Evolutionary conservation across 2,329 filamentous ascomycete species (phyloP), one percentile per base, ranked within the genome.

Genomic region (Pseudogymnoascus sp.): DNA sequence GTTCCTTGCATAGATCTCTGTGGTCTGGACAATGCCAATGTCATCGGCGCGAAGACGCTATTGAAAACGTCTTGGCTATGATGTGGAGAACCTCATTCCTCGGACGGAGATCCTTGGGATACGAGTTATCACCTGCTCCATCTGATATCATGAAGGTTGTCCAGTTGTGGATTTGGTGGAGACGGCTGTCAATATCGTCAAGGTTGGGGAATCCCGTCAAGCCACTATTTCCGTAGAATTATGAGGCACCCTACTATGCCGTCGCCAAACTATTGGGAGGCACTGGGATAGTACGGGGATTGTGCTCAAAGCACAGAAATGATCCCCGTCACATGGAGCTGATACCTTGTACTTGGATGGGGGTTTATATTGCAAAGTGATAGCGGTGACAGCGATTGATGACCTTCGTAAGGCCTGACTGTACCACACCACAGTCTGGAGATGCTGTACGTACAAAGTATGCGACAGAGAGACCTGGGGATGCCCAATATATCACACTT

Each of bases 121-220:
- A 52, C 45, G 45, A 31, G 45, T 52, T 52, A 52, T 52, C 45
- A 52, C 45, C 45, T 52, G 45, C 45, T 52, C n/a, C 25, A 31
- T 52, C 45, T 52, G 45, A 31, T 52, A 52, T 18, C 45, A 18
- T 31, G n/a, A 23, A 31, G 14, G 45, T 52, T n/a, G 18, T 14
- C 5, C 25, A 11, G 25, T 5, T 5, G 25, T 52, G 45, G 45
- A 52, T 31, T 31, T 5, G n/a, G 45, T 52, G 45, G 45, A 52
- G 45, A 52, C 8, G 5, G 12, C 25, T 31, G 45, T 52, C 45
- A 31, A 52, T 52, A 52, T 31, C 45, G 6, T 52, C 45, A 52
- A 52, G 45, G 45, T 52, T 52, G 25, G 8, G n/a, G 25, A 18
- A 31, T 52, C 16, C 25, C 11, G 25, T 31, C 8, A 31, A 52